phyloP scores from a whole-genome alignment of 495 filamentous ascomycete species.

The Xylaria acuta region DNA sequence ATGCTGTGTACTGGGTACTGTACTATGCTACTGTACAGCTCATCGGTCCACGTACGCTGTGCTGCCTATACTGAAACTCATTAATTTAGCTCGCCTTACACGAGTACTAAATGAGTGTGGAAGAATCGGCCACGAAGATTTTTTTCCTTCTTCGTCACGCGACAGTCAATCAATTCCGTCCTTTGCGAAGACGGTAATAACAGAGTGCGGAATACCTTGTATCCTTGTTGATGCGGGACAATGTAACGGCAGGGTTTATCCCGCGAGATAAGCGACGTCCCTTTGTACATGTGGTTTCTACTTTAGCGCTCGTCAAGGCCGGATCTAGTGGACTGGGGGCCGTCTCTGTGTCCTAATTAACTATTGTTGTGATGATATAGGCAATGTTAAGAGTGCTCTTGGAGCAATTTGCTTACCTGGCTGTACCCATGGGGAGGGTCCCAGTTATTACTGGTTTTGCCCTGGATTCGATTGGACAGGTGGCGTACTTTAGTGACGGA shows the following conservation, averaged over 20 bases:
- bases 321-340: too few species aligned
- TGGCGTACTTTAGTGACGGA: too few species aligned
- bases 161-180: background rate
- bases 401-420: background rate
- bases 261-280: constrained; percentile 20
- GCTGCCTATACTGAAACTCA: background rate
- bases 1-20: background rate
- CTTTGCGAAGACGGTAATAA: background rate
- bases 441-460: background rate
- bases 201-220: background rate
- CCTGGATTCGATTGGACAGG: too few species aligned
- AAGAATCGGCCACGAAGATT: background rate
- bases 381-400: background rate
- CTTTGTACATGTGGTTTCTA: too few species aligned
- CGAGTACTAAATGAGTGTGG: background rate
- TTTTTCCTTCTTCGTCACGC: background rate
- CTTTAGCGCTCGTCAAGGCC: too few species aligned
- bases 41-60: background rate
- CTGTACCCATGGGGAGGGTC: background rate
- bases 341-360: background rate
- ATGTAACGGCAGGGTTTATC: constrained; percentile 18
- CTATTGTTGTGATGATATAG: too few species aligned
- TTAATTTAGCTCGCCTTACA: background rate
- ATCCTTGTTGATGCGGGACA: background rate
- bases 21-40: background rate